phyloP scores from a whole-genome alignment of 2,329 filamentous ascomycete genomes.

The Catunica adiposa region DNA sequence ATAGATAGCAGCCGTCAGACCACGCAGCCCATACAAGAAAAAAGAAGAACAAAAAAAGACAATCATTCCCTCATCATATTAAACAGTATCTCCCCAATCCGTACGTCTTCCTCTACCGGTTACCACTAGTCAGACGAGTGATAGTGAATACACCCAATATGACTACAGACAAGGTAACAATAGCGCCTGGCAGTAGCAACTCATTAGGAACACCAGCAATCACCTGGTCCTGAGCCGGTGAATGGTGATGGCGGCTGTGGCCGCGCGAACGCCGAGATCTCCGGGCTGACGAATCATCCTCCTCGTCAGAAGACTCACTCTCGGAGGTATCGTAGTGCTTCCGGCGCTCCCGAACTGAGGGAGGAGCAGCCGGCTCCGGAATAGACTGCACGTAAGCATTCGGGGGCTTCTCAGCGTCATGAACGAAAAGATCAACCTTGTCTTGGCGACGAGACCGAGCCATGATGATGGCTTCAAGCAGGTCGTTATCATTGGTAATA shows the following conservation, averaged over 20 bases:
- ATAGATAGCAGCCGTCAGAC: no score
- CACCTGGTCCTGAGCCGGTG: constrained; percentile 49
- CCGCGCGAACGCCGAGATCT: constrained; percentile 27
- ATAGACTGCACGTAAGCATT: constrained; percentile 27
- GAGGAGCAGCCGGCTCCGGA: constrained; percentile 32
- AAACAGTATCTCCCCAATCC: constrained; percentile 1
- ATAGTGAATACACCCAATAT: constrained; percentile 89
- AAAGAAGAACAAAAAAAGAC: constrained; percentile 1
- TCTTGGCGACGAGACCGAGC: constrained; percentile 63
- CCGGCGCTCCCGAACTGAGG: constrained; percentile 32
- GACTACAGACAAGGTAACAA: constrained; percentile 86
- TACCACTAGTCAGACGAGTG: constrained; percentile 41
- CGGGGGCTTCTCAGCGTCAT: constrained; percentile 80
- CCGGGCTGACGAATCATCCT: constrained; percentile 32
- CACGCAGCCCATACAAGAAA: background rate
- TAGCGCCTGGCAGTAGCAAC: constrained; percentile 77
- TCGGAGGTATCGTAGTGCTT: constrained; percentile 34
- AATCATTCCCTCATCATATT: background rate
- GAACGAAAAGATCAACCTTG: constrained; percentile 94
- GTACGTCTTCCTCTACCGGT: constrained; percentile 24
- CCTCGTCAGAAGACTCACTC: constrained; percentile 39
- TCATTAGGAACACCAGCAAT: constrained; percentile 91
- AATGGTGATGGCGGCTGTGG: constrained; percentile 18
- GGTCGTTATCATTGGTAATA: constrained; percentile 87
- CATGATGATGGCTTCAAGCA: constrained; percentile 75